Base-by-base conservation (phyloP, 2,329 filamentous ascomycete genomes). In the Beauveria varroae region DNA sequence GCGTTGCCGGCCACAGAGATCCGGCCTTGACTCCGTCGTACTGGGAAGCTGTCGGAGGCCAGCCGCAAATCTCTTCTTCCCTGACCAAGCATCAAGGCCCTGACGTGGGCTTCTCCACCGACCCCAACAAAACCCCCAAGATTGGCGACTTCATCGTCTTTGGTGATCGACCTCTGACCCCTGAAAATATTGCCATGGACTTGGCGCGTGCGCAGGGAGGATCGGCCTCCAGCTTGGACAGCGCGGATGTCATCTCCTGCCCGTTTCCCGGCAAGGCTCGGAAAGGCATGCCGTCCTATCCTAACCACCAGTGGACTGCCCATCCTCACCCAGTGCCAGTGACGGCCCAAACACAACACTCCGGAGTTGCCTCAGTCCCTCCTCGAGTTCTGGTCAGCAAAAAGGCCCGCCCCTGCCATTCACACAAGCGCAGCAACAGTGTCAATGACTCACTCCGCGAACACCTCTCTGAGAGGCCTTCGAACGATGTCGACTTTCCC, bases 381-480 rank as follows among this genome's bases (percentile, higher is more conserved):
- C 85, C 85, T 4, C 81, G 80, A 60, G 75, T 82, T 1, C 73
- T 87, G 2, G 77, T 79, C 12, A 83, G 83, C 60, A 87, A 87
- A 69, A 79, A 83, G 18, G 78, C 83, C 8, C 81, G 85, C 18
- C 81, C 85, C 22, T 73, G 75, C 10, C 81, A 83, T 64, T 72
- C 78, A 3, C 92, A 96, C 74, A 93, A 91, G 73, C 86, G 92
- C 24, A 96, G 90, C 69, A 91, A 88, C 55, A 97, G 93, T 71
- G 88, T 95, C 67, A 90, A 89, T 0, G 91, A 97, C 74, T 93
- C 93, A 1, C 73, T 93, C 57, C 81, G 91, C 66, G 90, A 95
- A 73, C 87, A 76, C 74, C 84, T 72, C 24, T 73, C 74, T 6
- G 81, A 84, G 51, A 81, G 78, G 63, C 70, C 79, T 4, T 78